Evolutionary conservation across 257 asterid species (phyloP), one percentile per base, ranked within the genome.

Genomic region (Perilla frutescens): DNA sequence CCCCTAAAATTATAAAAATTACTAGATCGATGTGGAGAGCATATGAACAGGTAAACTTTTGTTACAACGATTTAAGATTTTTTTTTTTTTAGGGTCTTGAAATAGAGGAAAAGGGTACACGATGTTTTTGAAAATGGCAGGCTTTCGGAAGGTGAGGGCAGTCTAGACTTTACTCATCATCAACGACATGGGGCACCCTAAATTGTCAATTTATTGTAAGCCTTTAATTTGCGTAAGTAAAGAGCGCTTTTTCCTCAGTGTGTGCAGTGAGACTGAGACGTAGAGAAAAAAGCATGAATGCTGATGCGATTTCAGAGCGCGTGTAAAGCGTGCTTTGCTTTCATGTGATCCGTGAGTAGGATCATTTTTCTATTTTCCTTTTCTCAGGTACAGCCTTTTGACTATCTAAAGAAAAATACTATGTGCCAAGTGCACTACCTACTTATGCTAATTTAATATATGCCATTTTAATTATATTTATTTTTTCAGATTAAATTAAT

Each of bases 231-330:
- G 73, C 75, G 51, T 66, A 8, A 54, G 32, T 53, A 73, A 81
- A 80, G 47, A 2, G 62, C 71, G 66, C 79, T 76, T 71, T 81
- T 77, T 58, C 31, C 72, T 64, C 49, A 57, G 77, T 68, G 68
- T 50, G 66, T 72, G 77, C 82, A 77, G 68, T 14, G 70, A 47
- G 70, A 45, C 70, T 64, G 70, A 48, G 43, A 65, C 31, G 74
- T 36, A 70, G 68, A 43, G 55, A n/a, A 58, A 72, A 50, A 71
- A 68, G 74, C 10, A 40, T 32, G 29, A 63, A 68, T 39, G 50
- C 36, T 73, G 73, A 81, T 55, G 78, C 71, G 76, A 74, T 75
- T 71, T 65, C 78, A 69, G 73, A 69, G 85, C 76, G 80, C 85
- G 82, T 81, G 82, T 51, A 49, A 69, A 70, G 72, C 85, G 58